Percentiles rank a stretch among this genome's conserved stretches.
Evolutionary conservation across 306 rosid species (phyloP).

Genomic region (Calophaca sinica): DNA sequence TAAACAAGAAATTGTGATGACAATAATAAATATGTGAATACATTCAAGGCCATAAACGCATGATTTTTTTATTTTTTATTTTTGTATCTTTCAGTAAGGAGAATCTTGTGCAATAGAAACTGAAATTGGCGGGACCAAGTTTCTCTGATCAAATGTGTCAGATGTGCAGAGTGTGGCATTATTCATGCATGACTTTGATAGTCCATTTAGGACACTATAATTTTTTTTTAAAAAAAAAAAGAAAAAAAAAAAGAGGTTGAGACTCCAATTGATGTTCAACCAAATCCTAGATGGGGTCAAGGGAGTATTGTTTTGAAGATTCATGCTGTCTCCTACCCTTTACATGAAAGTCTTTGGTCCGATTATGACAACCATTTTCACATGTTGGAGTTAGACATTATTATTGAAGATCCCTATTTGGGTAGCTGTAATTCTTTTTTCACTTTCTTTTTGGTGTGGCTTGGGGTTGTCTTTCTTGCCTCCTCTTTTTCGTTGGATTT

Average conservation of each 20-base stretch:
- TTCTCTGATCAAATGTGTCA: conserved; percentile 45
- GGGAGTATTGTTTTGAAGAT: conserved; percentile 69
- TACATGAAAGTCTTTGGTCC: conserved; percentile 58
- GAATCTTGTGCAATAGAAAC: conserved; percentile 43
- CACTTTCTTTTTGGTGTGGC: conserved; percentile 1
- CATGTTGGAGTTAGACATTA: conserved; percentile 43
- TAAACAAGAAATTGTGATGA: conserved; percentile 18
- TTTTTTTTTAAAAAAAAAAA: neutral
- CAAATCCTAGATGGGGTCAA: conserved; percentile 67
- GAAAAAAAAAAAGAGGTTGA: neutral
- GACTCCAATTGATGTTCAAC: conserved; percentile 49
- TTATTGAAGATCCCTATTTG: conserved; percentile 48
- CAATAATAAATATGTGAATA: neutral
- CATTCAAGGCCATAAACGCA: conserved; percentile 7
- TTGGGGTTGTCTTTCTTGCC: conserved; percentile 31
- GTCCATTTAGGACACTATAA: conserved; percentile 53
- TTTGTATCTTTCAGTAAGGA: neutral
- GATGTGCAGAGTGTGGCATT: conserved; percentile 54
- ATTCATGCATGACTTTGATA: conserved; percentile 55
- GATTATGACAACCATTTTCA: conserved; percentile 72
- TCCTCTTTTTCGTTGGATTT: conserved; percentile 36
- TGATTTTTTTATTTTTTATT: neutral
- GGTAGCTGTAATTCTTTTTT: conserved; percentile 40
- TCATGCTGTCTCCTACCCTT: conserved; percentile 77
- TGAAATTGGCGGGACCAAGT: conserved; percentile 51